A percentile compares a stretch with the other conserved stretches of the same genome.
These are phyloP conservation scores for Puccinia novopanici DNA, from an alignment of 1,284 basidiomycete species.

Conservation along the genomic window DNA sequence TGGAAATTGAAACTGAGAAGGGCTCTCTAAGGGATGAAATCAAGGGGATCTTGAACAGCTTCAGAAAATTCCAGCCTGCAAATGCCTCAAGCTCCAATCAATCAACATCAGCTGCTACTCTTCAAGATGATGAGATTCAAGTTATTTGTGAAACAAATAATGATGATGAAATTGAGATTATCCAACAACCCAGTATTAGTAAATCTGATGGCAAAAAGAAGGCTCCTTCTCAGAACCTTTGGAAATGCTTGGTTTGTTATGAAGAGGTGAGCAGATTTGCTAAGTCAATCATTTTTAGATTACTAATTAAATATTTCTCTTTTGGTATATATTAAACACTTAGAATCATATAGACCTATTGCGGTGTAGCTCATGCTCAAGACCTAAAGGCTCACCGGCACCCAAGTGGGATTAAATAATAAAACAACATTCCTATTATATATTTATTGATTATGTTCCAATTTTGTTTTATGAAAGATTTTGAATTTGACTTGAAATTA, in stretches of 20 bases:
- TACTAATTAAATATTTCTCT: too few relatives aligned
- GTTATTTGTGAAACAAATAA: not conserved
- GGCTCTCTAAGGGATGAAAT: constrained; percentile 17
- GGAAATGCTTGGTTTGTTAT: constrained; percentile 29
- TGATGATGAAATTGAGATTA: not conserved
- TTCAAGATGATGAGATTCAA: constrained; percentile 30
- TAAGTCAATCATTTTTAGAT: not conserved
- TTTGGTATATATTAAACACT: not conserved
- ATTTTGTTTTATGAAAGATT: too few relatives aligned
- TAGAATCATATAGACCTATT: constrained; percentile 30
- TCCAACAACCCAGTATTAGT: not conserved
- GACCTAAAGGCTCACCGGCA: constrained; percentile 21
- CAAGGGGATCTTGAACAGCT: constrained; percentile 1
- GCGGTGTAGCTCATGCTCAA: constrained; percentile 11
- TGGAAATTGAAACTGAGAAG: not conserved
- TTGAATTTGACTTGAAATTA: too few relatives aligned
- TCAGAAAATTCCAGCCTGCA: not conserved
- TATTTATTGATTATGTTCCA: too few relatives aligned
- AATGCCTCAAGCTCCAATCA: not conserved
- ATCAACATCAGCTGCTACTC: not conserved
- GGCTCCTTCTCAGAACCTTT: not conserved
- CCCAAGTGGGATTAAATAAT: constrained; percentile 1
- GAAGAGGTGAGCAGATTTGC: constrained; percentile 1
- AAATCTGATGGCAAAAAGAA: not conserved
- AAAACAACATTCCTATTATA: too few relatives aligned